Base-by-base conservation (phyloP, 768 basidiomycete genomes). In the Leccinum uliginosum region DNA sequence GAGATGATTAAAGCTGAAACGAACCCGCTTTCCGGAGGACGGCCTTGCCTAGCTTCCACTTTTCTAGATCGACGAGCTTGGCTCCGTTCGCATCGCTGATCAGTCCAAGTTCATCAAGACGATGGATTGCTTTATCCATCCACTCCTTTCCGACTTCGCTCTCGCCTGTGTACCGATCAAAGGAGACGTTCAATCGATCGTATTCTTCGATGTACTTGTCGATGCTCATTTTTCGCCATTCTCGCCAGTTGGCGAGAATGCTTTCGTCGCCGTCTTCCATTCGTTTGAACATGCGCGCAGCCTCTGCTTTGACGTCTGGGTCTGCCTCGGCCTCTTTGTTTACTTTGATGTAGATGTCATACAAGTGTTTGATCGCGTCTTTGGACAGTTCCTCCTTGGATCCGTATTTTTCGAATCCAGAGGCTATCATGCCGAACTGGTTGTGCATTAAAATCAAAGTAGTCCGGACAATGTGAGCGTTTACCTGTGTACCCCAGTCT, bases 401-500 rank as follows among this genome's bases (percentile, higher is more conserved):
- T 9, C 96, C 97, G 64, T 96, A 96, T 67, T 89, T 89, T 68
- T 95, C 87, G 65, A 90, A 98, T 0, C 96, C 96, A 50, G 87
- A 82, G 0, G 93, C 90, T 54, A 98, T 89, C 71, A 97, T 72
- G 29, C 94, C 93, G 69, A 90, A 87, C 88, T 91, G 62, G 19
- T 3, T 30, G 26, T 23, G 4, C n/a, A 17, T 59, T 23, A 59
- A 55, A 7, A 24, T 29, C 21, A 44, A n/a, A 9, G 8, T 35
- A 12, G 24, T 15, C 2, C 12, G 26, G n/a, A 27, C 12, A 26
- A 19, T 12, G 27, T 14, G 17, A 2, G n/a, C 21, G 0, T 17
- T 69, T 38, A 93, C 94, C 81, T 98, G 96, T 43, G 94, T 98
- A 23, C 96, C 96, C 96, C 95, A 98, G 68, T 98, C 96, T 2